A percentile compares a stretch with the other conserved stretches of the same genome.
Conservation (phyloP, 2,329 filamentous ascomycete species). For the Aspergillus pseudoglaucus region DNA sequence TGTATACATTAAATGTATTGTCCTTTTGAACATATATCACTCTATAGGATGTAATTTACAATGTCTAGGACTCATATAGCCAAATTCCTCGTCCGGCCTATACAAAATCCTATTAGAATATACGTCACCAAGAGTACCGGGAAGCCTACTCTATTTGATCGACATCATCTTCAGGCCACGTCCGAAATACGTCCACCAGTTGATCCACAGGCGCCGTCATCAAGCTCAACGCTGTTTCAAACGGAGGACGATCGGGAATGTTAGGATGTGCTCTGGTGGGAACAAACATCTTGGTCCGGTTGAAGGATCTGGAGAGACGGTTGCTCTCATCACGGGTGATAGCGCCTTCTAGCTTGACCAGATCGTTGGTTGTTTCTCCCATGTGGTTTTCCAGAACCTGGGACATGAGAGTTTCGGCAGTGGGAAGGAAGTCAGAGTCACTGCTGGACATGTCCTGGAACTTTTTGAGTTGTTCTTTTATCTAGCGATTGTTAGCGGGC, state of each 20-base stretch:
- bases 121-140: not conserved
- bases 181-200: slow-evolving; percentile 49
- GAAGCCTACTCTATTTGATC: slow-evolving; percentile 4
- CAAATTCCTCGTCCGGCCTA: not conserved
- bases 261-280: slow-evolving; percentile 47
- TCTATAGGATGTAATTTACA: not conserved
- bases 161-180: slow-evolving; percentile 40
- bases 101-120: not conserved
- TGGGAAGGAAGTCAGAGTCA: slow-evolving; percentile 39
- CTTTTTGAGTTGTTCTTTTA: slow-evolving; percentile 46
- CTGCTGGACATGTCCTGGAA: slow-evolving; percentile 43
- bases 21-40: not conserved
- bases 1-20: not conserved
- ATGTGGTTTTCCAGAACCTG: slow-evolving; percentile 43
- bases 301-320: slow-evolving; percentile 40
- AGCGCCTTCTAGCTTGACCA: slow-evolving; percentile 43
- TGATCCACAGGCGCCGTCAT: slow-evolving; percentile 53
- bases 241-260: slow-evolving; percentile 48
- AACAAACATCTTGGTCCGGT: slow-evolving; percentile 49
- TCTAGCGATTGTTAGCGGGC: slow-evolving; percentile 28
- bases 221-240: slow-evolving; percentile 50
- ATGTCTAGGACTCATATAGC: not conserved
- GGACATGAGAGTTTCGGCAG: slow-evolving; percentile 40
- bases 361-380: slow-evolving; percentile 46
- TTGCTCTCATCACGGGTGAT: slow-evolving; percentile 33